A percentile compares a stretch with the other conserved stretches of the same genome.
Evolutionary conservation across 1,139 yeast genomes (phyloP).

Genomic region (Entelexis sorbosivorans): DNA sequence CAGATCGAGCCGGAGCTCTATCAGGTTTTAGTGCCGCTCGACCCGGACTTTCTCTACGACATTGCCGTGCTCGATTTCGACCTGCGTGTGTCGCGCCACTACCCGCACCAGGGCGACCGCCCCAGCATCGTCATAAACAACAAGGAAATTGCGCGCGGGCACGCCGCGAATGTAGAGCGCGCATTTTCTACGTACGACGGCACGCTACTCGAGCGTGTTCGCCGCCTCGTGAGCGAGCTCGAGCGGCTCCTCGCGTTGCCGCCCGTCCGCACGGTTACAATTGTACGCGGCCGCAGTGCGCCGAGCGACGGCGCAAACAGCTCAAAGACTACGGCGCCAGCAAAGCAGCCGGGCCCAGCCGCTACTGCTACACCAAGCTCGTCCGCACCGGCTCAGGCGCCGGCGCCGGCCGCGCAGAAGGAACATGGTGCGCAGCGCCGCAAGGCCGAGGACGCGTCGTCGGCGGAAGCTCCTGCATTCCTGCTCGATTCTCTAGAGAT

Average conservation of each 20-base stretch:
- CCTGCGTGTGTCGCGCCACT: slow-evolving; percentile 44
- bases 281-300: slow-evolving; percentile 29
- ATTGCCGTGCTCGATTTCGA: slow-evolving; percentile 42
- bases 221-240: slow-evolving; percentile 47
- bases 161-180: slow-evolving; percentile 50
- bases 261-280: slow-evolving; percentile 45
- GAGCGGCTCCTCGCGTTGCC: slow-evolving; percentile 44
- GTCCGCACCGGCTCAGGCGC: too few relatives aligned
- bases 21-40: slow-evolving; percentile 41
- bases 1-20: slow-evolving; percentile 20
- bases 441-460: too few relatives aligned
- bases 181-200: slow-evolving; percentile 43
- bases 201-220: slow-evolving; percentile 42
- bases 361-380: too few relatives aligned
- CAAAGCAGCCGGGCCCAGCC: background rate
- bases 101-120: slow-evolving; percentile 35
- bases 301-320: background rate
- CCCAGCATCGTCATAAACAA: slow-evolving; percentile 39
- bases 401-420: too few relatives aligned
- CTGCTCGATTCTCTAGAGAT: background rate
- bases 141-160: slow-evolving; percentile 63
- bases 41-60: slow-evolving; percentile 67
- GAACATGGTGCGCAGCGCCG: too few relatives aligned
- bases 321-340: background rate
- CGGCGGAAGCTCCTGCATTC: background rate